Conservation (phyloP, 768 basidiomycete species). For the Lactarius hengduanensis region DNA sequence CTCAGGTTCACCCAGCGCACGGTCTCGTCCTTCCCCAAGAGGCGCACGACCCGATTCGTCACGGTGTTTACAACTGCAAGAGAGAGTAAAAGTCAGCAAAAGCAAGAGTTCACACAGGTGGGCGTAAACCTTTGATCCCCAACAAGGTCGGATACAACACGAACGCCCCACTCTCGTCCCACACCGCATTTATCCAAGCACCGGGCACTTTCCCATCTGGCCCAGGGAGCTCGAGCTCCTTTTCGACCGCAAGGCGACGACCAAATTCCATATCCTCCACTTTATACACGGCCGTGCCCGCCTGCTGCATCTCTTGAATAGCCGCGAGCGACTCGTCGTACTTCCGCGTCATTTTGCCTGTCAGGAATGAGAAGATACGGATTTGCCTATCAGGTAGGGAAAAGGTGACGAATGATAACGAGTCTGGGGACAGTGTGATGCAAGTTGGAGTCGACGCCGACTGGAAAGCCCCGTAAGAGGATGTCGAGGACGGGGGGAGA, state of each 20-base stretch:
- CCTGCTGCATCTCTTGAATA: slow-evolving; percentile 98
- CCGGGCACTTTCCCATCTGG: slow-evolving; percentile 71
- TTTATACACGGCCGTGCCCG: slow-evolving; percentile 86
- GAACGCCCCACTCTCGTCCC: slow-evolving; percentile 98
- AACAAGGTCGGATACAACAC: slow-evolving; percentile 90
- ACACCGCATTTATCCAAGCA: slow-evolving; percentile 86
- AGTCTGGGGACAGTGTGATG: slow-evolving; percentile 86
- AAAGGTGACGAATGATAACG: slow-evolving; percentile 87
- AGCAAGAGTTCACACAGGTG: not conserved
- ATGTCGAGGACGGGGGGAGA: not conserved
- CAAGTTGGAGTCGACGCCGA: slow-evolving; percentile 90
- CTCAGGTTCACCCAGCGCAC: slow-evolving; percentile 86
- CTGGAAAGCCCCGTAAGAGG: slow-evolving; percentile 41
- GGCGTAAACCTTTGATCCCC: slow-evolving; percentile 81
- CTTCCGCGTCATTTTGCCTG: slow-evolving; percentile 85
- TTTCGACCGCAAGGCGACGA: slow-evolving; percentile 87
- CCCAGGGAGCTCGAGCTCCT: slow-evolving; percentile 83
- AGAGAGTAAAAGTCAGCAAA: slow-evolving; percentile 7
- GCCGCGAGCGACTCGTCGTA: slow-evolving; percentile 94
- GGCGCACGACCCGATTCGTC: slow-evolving; percentile 85
- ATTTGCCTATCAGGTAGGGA: slow-evolving; percentile 93
- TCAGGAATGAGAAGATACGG: slow-evolving; percentile 88
- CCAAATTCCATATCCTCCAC: slow-evolving; percentile 99
- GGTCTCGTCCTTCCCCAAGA: slow-evolving; percentile 93
- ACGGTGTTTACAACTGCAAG: slow-evolving; percentile 85